phyloP scores from a whole-genome alignment of 2,329 filamentous ascomycete genomes.

The Lomentospora prolificans region DNA sequence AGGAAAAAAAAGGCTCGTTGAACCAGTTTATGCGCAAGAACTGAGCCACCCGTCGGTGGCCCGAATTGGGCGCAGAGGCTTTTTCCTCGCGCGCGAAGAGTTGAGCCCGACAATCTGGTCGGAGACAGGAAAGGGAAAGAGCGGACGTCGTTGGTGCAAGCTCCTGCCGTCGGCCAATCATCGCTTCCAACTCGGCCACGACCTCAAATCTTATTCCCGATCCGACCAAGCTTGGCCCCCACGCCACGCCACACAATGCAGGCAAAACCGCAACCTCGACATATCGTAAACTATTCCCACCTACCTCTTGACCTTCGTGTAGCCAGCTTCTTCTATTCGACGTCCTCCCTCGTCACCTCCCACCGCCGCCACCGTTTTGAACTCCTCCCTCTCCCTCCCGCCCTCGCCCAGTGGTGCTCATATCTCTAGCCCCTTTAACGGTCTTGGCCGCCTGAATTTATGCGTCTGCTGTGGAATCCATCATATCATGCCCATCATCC shows the following conservation, averaged over 20 bases:
- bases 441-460: neutral
- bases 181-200: neutral
- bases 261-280: neutral
- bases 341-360: neutral
- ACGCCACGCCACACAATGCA: no score
- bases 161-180: neutral
- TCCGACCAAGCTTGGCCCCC: neutral
- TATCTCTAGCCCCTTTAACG: neutral
- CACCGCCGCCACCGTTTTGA: neutral
- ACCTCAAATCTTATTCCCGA: neutral
- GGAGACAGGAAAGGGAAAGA: neutral
- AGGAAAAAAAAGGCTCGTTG: neutral
- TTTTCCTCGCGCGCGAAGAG: no score
- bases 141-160: neutral
- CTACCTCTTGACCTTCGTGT: neutral
- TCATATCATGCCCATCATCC: neutral
- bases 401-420: no score
- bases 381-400: neutral
- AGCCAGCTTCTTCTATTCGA: neutral
- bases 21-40: neutral
- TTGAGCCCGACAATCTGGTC: neutral
- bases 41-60: neutral
- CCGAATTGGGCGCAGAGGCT: neutral
- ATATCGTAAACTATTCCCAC: neutral
- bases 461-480: neutral